phyloP scores from a whole-genome alignment of 768 basidiomycete species.

The Leucocoprinus birnbaumii region DNA sequence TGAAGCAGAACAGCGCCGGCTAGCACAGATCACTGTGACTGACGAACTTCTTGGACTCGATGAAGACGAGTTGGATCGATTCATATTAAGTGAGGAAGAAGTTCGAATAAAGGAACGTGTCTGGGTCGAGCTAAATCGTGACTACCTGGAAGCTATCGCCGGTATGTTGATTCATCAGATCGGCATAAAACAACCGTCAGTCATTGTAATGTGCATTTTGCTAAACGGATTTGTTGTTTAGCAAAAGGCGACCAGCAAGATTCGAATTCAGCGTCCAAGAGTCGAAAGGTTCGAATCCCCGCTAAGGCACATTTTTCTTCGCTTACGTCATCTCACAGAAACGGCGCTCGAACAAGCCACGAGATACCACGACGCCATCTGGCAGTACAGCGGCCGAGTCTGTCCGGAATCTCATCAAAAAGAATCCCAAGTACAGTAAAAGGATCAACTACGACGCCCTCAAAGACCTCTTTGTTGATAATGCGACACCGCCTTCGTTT shows the following conservation, averaged over 20 bases:
- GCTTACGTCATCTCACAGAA: constrained; percentile 39
- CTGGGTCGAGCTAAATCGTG: constrained; percentile 92
- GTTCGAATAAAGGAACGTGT: constrained; percentile 84
- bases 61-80: constrained; percentile 84
- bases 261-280: constrained; percentile 42
- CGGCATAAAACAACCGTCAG: too few relatives aligned
- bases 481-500: constrained; percentile 22
- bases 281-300: constrained; percentile 81
- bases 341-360: constrained; percentile 66
- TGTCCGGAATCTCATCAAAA: constrained; percentile 75
- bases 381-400: constrained; percentile 76
- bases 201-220: constrained; percentile 28
- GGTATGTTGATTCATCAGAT: constrained; percentile 43
- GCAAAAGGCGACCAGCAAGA: constrained; percentile 67
- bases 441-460: constrained; percentile 93
- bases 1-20: constrained; percentile 62
- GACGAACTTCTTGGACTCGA: constrained; percentile 79
- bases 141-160: constrained; percentile 86
- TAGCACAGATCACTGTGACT: constrained; percentile 45
- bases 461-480: constrained; percentile 68
- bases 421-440: constrained; percentile 86
- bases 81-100: constrained; percentile 77
- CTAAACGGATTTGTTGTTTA: constrained; percentile 43
- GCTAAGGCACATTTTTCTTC: constrained; percentile 30
- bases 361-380: constrained; percentile 69